Evolutionary conservation across 192 early-diverging fungal genomes (phyloP).

Genomic region (Anaeromyces robustus): DNA sequence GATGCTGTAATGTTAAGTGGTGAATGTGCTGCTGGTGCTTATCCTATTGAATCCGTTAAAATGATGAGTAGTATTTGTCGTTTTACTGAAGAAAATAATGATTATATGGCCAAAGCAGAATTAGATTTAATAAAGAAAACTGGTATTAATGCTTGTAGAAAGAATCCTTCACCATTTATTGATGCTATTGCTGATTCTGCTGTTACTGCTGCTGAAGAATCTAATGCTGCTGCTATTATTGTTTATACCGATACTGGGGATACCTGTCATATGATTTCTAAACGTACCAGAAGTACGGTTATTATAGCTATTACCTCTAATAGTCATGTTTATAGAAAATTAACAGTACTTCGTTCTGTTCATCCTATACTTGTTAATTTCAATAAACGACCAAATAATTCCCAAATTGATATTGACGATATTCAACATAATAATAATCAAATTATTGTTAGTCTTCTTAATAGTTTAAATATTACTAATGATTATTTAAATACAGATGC

Average conservation of each 20-base stretch:
- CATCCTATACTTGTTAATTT: neutral
- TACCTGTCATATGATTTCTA: conserved; percentile 13
- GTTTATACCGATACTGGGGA: conserved; percentile 14
- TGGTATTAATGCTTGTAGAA: neutral
- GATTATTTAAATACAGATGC: conserved; percentile 18
- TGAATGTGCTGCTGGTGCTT: conserved; percentile 90
- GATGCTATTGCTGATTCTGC: conserved; percentile 88
- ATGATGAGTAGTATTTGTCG: conserved; percentile 92
- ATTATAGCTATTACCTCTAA: conserved; percentile 30
- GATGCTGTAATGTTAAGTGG: conserved; percentile 99
- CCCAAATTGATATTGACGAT: neutral
- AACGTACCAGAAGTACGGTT: conserved; percentile 20
- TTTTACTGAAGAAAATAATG: conserved; percentile 82
- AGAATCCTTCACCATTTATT: conserved; percentile 54
- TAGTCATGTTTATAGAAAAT: conserved; percentile 15
- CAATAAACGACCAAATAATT: neutral
- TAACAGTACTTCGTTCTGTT: conserved; percentile 20
- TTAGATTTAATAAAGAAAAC: conserved; percentile 19
- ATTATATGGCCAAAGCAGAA: conserved; percentile 71
- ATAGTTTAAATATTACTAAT: neutral
- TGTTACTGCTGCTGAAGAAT: conserved; percentile 62
- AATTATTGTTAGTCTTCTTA: neutral
- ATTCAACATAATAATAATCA: neutral
- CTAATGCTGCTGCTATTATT: conserved; percentile 21
- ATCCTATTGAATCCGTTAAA: conserved; percentile 75